These are phyloP conservation scores for Cladosporium sp. DNA, from an alignment of 2,329 filamentous ascomycete genomes.

Conservation along the genomic window DNA sequence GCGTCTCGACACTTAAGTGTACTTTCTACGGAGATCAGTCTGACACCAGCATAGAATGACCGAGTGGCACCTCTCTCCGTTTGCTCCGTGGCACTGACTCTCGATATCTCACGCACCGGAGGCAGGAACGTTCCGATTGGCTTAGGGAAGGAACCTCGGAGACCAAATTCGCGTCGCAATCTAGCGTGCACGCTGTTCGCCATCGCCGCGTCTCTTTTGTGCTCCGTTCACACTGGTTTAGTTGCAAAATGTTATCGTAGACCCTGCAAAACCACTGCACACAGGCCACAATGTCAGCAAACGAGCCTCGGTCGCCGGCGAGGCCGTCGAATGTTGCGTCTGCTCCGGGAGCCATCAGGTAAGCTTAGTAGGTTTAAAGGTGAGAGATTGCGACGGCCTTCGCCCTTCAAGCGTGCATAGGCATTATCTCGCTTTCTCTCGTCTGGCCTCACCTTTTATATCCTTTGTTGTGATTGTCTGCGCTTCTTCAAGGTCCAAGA, in stretches of 20 bases:
- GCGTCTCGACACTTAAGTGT: conserved; percentile 9
- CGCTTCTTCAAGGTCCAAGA: background rate
- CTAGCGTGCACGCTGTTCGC: background rate
- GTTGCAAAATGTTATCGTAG: background rate
- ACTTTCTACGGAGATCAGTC: conserved; percentile 5
- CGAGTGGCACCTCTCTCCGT: conserved; percentile 22
- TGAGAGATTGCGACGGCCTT: background rate
- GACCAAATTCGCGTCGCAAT: conserved; percentile 1
- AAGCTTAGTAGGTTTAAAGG: conserved; percentile 6
- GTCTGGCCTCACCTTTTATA: background rate
- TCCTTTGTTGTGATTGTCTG: background rate
- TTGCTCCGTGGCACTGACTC: conserved; percentile 9
- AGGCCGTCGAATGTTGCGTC: background rate
- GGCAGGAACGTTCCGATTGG: conserved; percentile 5
- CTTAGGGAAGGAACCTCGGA: conserved; percentile 4
- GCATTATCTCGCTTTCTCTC: background rate
- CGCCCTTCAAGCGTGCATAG: background rate
- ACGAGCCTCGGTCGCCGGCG: conserved; percentile 7
- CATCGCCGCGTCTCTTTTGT: conserved; percentile 2
- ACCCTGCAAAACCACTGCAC: conserved; percentile 1
- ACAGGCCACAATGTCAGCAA: background rate
- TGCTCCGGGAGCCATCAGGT: conserved; percentile 13
- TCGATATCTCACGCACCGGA: background rate
- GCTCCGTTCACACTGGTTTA: conserved; percentile 8
- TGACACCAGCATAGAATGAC: conserved; percentile 26